Evolutionary conservation across 306 rosid species (phyloP).

Genomic region (Leucaena leucocephala): DNA sequence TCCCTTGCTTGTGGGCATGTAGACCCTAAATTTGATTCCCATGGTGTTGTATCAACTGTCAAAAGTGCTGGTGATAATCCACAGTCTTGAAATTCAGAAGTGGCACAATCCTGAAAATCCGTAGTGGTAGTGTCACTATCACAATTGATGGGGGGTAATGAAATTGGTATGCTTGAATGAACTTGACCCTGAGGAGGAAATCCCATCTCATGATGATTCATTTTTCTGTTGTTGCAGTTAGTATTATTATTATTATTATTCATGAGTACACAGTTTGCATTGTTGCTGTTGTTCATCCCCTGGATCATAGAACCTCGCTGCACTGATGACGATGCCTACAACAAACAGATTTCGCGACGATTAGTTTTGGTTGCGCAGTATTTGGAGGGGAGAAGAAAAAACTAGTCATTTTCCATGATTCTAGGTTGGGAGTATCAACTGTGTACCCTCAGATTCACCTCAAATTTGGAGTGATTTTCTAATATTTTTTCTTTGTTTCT

Average conservation of each 20-base stretch:
- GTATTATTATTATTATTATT: conserved; percentile 22
- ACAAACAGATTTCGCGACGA: neutral
- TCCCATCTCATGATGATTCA: conserved; percentile 47
- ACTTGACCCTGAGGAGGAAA: conserved; percentile 69
- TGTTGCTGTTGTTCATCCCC: conserved; percentile 36
- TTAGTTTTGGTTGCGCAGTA: conserved; percentile 19
- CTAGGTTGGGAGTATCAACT: too few species aligned
- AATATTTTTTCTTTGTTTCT: too few species aligned
- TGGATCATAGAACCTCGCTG: conserved; percentile 33
- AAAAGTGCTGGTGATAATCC: conserved; percentile 62
- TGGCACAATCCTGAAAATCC: conserved; percentile 70
- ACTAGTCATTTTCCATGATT: too few species aligned
- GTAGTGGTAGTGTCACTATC: conserved; percentile 59
- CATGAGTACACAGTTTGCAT: conserved; percentile 55
- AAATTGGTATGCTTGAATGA: conserved; percentile 59
- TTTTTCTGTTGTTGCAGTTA: conserved; percentile 43
- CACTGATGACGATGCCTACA: too few species aligned
- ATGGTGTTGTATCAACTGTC: conserved; percentile 51
- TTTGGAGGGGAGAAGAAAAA: neutral
- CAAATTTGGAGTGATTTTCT: too few species aligned
- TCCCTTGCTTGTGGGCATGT: conserved; percentile 70
- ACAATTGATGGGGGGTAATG: conserved; percentile 60
- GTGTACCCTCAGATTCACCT: too few species aligned
- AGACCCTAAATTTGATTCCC: conserved; percentile 73
- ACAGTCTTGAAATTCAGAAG: conserved; percentile 68